Base-by-base conservation (phyloP, 768 basidiomycete species). In the Amylocystis lapponica region DNA sequence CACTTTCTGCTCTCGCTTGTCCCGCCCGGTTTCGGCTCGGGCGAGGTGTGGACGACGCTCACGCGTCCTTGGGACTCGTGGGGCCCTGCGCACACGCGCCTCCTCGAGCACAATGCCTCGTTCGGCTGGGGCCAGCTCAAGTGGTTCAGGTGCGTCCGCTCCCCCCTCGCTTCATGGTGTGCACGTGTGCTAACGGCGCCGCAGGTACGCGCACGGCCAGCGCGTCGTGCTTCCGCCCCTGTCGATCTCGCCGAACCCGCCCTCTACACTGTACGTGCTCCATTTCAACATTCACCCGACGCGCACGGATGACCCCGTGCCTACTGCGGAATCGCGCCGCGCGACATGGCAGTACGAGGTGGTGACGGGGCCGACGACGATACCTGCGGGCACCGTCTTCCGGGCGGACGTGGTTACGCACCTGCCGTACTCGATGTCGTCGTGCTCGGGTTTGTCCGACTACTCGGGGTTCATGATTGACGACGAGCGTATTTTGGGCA, bases 381-480 rank as follows among this genome's bases (percentile, higher is more conserved):
- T 48, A 2, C 23, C 31, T 12, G 38, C 10, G 20, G 35, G 22
- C 3, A 26, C 23, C 12, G 43, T 50, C 10, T 58, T 56, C 33
- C 22, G 25, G 14, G n/a, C 26, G 27, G 36, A 49, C 4, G 49
- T 58, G 2, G 44, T 41, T 19, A 52, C 37, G 19, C 17, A 25
- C 13, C 43, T 58, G 46, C 57, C 57, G 35, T 58, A 49, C 27
- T 19, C 46, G 12, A 16, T 39, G 8, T 36, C 49, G 13, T 31
- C 41, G 11, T 25, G 49, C 6, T 46, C 41, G 39, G 55, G 25
- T 6, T 16, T 21, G 19, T 33, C 11, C 7, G 47, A 53, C 2
- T 71, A 66, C 43, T 60, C 61, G 6, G 69, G 69, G 9, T 49
- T 68, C 45, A 69, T 70, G 66, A 61, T 71, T 21, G 70, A 70